Base-by-base conservation (phyloP, 805 yeast genomes). In the Saturnispora diversa region DNA sequence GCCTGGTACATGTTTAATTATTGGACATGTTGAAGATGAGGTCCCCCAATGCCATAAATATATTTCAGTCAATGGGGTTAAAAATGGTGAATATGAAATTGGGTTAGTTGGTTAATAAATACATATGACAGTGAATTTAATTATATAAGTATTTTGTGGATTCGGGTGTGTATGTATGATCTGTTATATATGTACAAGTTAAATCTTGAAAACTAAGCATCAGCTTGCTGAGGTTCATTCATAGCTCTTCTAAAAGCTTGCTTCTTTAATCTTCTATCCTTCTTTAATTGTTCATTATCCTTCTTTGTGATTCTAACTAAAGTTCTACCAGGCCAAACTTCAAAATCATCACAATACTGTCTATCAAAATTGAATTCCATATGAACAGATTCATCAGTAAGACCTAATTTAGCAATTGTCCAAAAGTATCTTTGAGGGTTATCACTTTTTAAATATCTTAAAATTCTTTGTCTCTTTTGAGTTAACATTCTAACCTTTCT, bases 11-110 rank as follows among this genome's bases (percentile, higher is more conserved):
- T 77, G 80, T 2, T 68, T 90, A 26, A 68, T 82, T 0, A 82
- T 92, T 19, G 95, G 95, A 0, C 98, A 90, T 58, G 70, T 86
- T 22, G 76, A 72, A 19, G 74, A 79, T 56, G 98, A 90, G 56
- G 72, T 90, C 8, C 90, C 95, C 0, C 53, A 59, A 3, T 82
- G 87, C 51, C 80, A 84, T 36, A 68, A 69, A 40, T 71, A 54
- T 45, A 52, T 72, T 31, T 48, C 58, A 15, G 58, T 73, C 43
- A 52, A 56, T 31, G 58, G 50, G n/a, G 59, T 66, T 1, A 46
- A 52, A 15, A 45, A 47, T 6, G 66, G 65, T 5, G 35, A 40
- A 4, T 60, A 56, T 35, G 55, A 54, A 31, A 50, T 55, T 28
- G 66, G 65, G 15, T 43, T 50, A 6, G 45, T 49, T 25, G 30